These are phyloP conservation scores for Lepidium aucheri DNA, from an alignment of 345 rosid genomes.

Conservation along the genomic window DNA sequence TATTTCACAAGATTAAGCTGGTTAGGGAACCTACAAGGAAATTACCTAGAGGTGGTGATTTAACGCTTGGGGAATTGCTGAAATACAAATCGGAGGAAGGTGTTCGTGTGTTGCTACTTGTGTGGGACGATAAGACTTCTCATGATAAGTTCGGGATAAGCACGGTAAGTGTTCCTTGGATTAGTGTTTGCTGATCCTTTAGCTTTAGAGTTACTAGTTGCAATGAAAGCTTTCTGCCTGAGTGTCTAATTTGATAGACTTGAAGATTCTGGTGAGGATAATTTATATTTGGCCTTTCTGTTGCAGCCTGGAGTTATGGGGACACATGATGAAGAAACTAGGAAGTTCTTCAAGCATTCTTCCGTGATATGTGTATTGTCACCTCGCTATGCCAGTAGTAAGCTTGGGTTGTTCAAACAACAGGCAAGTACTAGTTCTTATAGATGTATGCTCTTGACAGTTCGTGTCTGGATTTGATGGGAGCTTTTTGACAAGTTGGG, in stretches of 20 bases:
- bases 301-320: slow-evolving; percentile 79
- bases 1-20: slow-evolving; percentile 68
- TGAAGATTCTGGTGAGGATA: not conserved
- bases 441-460: not conserved
- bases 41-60: slow-evolving; percentile 60
- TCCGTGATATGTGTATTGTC: slow-evolving; percentile 90
- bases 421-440: slow-evolving; percentile 38
- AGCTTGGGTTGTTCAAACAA: slow-evolving; percentile 72
- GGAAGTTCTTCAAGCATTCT: slow-evolving; percentile 87
- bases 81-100: slow-evolving; percentile 95
- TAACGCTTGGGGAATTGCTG: slow-evolving; percentile 83
- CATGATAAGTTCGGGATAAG: slow-evolving; percentile 53
- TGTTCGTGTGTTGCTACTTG: slow-evolving; percentile 70
- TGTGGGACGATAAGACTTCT: slow-evolving; percentile 95
- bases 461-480: not conserved
- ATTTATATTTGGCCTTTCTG: not conserved
- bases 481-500: not conserved
- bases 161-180: slow-evolving; percentile 38
- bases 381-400: slow-evolving; percentile 84
- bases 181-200: not conserved
- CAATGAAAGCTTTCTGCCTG: not conserved
- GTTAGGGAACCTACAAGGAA: slow-evolving; percentile 64
- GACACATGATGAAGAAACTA: slow-evolving; percentile 93
- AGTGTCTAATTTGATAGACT: not conserved
- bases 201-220: not conserved